phyloP scores from a whole-genome alignment of 2,329 filamentous ascomycete species.

The Aspergillus bombycis region DNA sequence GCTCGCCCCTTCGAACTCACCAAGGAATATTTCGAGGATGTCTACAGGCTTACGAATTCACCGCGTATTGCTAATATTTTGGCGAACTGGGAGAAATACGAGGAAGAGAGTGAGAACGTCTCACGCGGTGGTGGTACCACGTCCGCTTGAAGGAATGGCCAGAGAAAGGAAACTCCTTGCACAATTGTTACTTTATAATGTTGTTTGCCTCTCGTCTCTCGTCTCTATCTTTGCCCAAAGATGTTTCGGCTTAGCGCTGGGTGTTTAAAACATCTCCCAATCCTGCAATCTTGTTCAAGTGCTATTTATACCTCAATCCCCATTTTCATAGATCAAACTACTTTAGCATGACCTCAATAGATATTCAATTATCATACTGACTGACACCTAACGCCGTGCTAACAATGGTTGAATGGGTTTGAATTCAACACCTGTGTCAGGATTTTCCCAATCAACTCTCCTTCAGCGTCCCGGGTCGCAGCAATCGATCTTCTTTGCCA shows the following conservation, averaged over 20 bases:
- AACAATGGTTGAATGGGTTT: not conserved
- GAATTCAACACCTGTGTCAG: not conserved
- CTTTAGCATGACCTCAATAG: not conserved
- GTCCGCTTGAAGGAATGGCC: not conserved
- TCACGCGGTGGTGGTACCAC: constrained; percentile 24
- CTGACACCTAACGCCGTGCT: not conserved
- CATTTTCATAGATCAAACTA: not conserved
- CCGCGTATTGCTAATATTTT: constrained; percentile 61
- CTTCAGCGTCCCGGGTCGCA: constrained; percentile 44
- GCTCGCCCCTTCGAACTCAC: constrained; percentile 93
- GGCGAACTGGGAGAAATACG: constrained; percentile 83
- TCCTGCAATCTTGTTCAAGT: not conserved
- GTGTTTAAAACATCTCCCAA: constrained; percentile 6
- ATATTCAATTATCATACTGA: not conserved
- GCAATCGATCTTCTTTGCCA: constrained; percentile 45
- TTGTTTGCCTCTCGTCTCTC: not conserved
- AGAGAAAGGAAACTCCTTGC: not conserved
- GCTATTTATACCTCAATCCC: constrained; percentile 10
- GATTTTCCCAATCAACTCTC: constrained; percentile 19
- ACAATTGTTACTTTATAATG: not conserved
- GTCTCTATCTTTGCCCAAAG: not conserved
- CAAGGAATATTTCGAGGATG: constrained; percentile 99
- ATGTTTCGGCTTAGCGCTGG: constrained; percentile 6
- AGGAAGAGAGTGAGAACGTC: constrained; percentile 39
- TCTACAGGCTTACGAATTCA: constrained; percentile 88